phyloP scores from a whole-genome alignment of 2,329 filamentous ascomycete genomes.

The Rutstroemia sp. region DNA sequence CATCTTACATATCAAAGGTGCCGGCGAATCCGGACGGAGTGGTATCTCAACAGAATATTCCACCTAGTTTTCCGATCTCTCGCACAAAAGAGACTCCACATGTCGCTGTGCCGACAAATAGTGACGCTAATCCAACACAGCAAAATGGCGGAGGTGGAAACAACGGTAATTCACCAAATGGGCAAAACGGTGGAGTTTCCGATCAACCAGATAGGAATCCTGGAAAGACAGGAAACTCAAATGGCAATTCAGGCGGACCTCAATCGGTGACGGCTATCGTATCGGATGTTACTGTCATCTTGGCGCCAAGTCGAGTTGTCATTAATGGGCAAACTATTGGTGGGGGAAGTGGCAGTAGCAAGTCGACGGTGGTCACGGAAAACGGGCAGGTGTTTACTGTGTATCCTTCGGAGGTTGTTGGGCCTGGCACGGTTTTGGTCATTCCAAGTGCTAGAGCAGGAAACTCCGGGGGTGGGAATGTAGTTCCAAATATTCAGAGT shows the following conservation, averaged over 20 bases:
- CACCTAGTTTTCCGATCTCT: no score
- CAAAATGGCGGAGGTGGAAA: neutral
- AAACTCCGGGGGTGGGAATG: neutral
- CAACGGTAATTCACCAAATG: neutral
- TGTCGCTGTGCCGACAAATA: neutral
- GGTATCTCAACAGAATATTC: neutral
- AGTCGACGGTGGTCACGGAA: constrained; percentile 15
- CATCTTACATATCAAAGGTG: neutral
- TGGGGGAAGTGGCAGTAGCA: constrained; percentile 4
- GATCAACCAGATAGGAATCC: neutral
- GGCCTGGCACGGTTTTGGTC: constrained; percentile 15
- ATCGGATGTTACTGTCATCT: constrained; percentile 16
- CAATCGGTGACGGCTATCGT: constrained; percentile 9
- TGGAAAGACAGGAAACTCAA: neutral
- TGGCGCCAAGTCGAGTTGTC: constrained; percentile 17
- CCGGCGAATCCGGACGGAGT: neutral
- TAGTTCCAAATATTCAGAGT: no score
- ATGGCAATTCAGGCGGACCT: neutral
- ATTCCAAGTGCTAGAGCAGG: constrained; percentile 14
- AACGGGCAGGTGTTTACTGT: constrained; percentile 23
- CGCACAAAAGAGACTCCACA: neutral
- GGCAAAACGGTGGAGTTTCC: neutral
- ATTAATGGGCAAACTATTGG: constrained; percentile 20
- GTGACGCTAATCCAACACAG: neutral
- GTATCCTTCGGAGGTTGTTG: constrained; percentile 21